Base-by-base conservation (phyloP, 352 stramenopile species). In the Globisporangium radiosum region DNA sequence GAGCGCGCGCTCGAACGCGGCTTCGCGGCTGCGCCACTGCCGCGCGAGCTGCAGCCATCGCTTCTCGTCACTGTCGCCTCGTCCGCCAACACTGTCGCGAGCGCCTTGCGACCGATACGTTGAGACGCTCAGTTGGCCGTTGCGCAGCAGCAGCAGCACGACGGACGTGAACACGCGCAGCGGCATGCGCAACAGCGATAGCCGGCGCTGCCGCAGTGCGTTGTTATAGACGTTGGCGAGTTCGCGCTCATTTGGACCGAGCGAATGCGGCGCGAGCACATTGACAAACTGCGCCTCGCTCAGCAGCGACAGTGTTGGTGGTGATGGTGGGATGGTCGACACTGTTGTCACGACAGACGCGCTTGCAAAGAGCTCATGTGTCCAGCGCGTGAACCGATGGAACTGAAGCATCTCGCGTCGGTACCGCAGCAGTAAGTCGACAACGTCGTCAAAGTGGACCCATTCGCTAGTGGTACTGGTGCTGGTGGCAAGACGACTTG, bases 211-310 rank as follows among this genome's bases (percentile, higher is more conserved):
- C 25, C 72, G 72, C 17, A 90, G 63, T 37, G 76, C 73, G 45
- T 90, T 88, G 61, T 82, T 66, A 54, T 88, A 90, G 11, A 90
- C 73, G 56, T 87, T 88, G 25, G 55, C 54, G 15, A 90, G 66
- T 45, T 90, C 80, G 15, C 78, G 76, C 11, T 78, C 76, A 0
- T 57, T 73, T 9, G 71, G 66, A 2, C 75, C 73, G 1, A 85
- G 66, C 3, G 81, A 88, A 5, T 77, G 71, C 15, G 76, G 69
- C 19, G 63, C 25, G 0, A 88, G 53, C 1, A 66, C 75, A 14
- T 74, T 62, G 9, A 83, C 70, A 56, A 90, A 88, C 5, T 59
- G 60, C 1, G 64, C 15, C 33, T 86, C 77, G 17, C 84, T 71
- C 3, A 90, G 62, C 47, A 85, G 53, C 48, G 60, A 50, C n/a